A percentile compares a stretch with the other conserved stretches of the same genome.
Evolutionary conservation across 176 grass and related monocot genomes (phyloP).

Genomic region (maize (Zea mays)): Zm-B73-REFERENCE-NAM-5.0 NC_050100.1:222148001-222148500

Average conservation of each 20-base stretch:
- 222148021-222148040: constrained; percentile 86
- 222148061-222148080: constrained; percentile 74
- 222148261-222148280: constrained; percentile 83
- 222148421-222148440: constrained; percentile 89
- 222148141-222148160: constrained; percentile 85
- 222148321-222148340: constrained; percentile 90
- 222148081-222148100: constrained; percentile 79
- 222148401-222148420: constrained; percentile 93
- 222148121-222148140: constrained; percentile 87
- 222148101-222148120: constrained; percentile 78
- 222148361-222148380: constrained; percentile 91
- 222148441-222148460: constrained; percentile 72
- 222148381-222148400: constrained; percentile 81
- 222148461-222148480: constrained; percentile 43
- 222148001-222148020: constrained; percentile 73
- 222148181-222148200: constrained; percentile 96
- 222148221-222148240: constrained; percentile 98
- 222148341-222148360: constrained; percentile 89
- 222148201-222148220: constrained; percentile 91
- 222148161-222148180: constrained; percentile 80
- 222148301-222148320: constrained; percentile 95
- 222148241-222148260: constrained; percentile 84
- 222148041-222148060: constrained; percentile 85
- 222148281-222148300: constrained; percentile 94
- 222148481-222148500: constrained; percentile 50